Conservation (phyloP, 2,329 filamentous ascomycete species). For the Colletotrichum lupini region DNA sequence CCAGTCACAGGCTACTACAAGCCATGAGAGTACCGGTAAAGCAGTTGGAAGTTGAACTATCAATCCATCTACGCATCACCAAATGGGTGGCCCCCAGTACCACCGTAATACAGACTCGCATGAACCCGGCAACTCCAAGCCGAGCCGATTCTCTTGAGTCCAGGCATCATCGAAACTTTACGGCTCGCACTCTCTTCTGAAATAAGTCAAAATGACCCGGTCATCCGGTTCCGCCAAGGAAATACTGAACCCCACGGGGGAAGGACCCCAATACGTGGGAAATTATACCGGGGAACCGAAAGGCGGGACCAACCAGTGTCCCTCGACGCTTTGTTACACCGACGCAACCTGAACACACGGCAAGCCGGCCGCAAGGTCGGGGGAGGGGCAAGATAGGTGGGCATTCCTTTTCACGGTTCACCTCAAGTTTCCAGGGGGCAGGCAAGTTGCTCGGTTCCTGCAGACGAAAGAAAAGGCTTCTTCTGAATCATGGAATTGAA, state of each 20-base stretch:
- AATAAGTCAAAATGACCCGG: neutral
- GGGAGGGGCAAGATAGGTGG: neutral
- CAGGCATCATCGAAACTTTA: neutral
- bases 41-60: no score
- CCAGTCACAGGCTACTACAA: neutral
- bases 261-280: constrained; percentile 6
- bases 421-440: neutral
- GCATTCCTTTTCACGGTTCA: neutral
- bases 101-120: neutral
- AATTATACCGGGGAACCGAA: constrained; percentile 2
- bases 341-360: constrained; percentile 12
- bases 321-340: constrained; percentile 28
- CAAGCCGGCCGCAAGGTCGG: neutral
- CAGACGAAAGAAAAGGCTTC: neutral
- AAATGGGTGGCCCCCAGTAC: neutral
- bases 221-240: neutral
- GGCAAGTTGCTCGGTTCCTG: neutral
- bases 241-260: neutral
- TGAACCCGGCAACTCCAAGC: neutral
- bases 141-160: neutral
- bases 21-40: no score
- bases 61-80: neutral
- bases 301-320: neutral
- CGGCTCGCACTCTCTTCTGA: no score
- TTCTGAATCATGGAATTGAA: neutral